Evolutionary conservation across 1,284 basidiomycete species (phyloP).

Genomic region (Anthracocystis setariae): DNA sequence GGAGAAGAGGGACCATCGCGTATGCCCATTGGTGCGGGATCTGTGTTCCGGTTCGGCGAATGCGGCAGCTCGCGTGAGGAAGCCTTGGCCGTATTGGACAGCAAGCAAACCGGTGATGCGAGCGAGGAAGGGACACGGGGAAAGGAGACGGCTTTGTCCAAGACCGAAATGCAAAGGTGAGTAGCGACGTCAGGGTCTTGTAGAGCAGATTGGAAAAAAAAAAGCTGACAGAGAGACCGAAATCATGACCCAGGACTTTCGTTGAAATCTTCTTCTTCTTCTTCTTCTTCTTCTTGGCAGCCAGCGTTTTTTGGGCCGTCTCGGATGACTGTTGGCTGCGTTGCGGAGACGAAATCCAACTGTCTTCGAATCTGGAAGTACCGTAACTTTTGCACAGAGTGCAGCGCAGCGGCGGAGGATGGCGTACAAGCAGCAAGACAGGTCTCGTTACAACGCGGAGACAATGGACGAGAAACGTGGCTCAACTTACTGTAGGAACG

Average conservation of each 20-base stretch:
- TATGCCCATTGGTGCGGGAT: not conserved
- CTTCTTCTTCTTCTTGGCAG: not conserved
- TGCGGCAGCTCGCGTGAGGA: not conserved
- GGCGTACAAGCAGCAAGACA: not conserved
- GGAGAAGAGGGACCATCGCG: not conserved
- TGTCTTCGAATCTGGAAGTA: no score
- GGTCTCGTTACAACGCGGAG: no score
- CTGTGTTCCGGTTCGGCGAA: no score
- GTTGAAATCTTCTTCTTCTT: not conserved
- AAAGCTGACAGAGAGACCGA: not conserved
- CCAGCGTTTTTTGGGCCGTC: not conserved
- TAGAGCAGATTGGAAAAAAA: not conserved
- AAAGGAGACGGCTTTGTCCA: no score
- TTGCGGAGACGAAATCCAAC: constrained; percentile 3
- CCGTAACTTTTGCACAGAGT: no score
- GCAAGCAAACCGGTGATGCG: not conserved
- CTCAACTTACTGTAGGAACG: not conserved
- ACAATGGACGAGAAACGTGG: no score
- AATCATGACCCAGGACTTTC: constrained; percentile 1
- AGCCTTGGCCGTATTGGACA: not conserved
- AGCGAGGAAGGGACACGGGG: not conserved
- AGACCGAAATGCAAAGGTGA: not conserved
- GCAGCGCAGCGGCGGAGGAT: no score
- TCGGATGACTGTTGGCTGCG: constrained; percentile 1
- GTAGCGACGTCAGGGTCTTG: constrained; percentile 3